phyloP scores from a whole-genome alignment of 164 flowering plant species.

The Amborella trichopoda region DNA sequence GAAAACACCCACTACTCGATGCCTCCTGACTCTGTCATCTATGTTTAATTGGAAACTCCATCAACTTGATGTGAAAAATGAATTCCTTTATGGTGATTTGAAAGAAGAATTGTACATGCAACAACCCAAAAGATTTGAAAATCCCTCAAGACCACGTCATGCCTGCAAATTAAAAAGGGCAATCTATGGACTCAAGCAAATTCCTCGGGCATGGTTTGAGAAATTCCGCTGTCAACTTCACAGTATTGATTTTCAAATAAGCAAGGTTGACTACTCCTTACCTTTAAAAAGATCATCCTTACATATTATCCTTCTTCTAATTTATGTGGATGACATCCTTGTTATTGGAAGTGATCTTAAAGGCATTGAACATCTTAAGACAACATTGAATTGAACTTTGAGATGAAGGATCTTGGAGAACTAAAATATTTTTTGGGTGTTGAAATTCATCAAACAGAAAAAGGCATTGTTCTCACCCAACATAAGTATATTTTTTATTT shows the following conservation, averaged over 20 bases:
- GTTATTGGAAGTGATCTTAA: neutral
- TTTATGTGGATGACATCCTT: neutral
- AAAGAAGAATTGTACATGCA: no score
- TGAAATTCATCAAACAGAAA: neutral
- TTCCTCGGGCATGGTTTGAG: neutral
- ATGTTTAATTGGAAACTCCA: neutral
- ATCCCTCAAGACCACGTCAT: neutral
- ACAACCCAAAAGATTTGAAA: no score
- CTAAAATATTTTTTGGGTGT: neutral
- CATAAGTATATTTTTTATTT: neutral
- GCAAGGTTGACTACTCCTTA: neutral
- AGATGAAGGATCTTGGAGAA: neutral
- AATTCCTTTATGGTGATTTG: no score
- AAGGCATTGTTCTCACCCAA: neutral
- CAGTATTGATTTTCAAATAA: neutral
- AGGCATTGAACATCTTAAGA: neutral
- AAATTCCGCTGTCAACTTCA: neutral
- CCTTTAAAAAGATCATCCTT: neutral
- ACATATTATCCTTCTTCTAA: neutral
- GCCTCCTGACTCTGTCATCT: neutral
- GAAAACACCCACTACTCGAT: neutral
- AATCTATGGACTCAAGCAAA: neutral
- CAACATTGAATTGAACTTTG: neutral
- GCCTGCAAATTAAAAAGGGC: neutral
- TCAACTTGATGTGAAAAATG: constrained; percentile 1